Conservation (phyloP, 192 early-diverging fungal genomes). For the Coemansia sp. region DNA sequence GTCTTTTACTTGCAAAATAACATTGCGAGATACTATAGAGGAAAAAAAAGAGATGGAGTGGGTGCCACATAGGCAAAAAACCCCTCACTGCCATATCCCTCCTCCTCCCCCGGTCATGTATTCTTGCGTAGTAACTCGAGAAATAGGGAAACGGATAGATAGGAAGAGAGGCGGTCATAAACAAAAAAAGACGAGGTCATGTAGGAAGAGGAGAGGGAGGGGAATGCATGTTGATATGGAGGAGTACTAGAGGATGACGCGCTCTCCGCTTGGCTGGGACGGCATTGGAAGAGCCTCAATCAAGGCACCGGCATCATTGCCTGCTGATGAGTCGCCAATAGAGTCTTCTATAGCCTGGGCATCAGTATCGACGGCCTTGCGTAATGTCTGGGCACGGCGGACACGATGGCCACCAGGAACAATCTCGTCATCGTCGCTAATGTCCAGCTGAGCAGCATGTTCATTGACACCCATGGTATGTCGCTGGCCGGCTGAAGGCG, state of each 20-base stretch:
- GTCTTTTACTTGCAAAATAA: no score
- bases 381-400: conserved; percentile 32
- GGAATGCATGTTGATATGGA: no score
- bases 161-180: no score
- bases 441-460: neutral
- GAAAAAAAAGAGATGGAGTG: no score
- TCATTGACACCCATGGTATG: conserved; percentile 19
- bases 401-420: conserved; percentile 2
- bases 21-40: no score
- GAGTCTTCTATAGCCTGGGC: conserved; percentile 29
- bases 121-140: neutral
- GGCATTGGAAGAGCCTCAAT: conserved; percentile 43
- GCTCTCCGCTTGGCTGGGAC: conserved; percentile 8
- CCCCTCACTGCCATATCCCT: no score
- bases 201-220: no score
- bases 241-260: conserved; percentile 31
- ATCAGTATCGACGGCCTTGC: conserved; percentile 36
- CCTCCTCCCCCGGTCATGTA: no score
- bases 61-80: no score
- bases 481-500: conserved; percentile 26
- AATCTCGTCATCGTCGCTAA: neutral
- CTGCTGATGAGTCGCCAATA: conserved; percentile 9
- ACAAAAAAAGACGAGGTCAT: no score
- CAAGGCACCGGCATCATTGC: conserved; percentile 13
- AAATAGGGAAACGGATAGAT: neutral